Base-by-base conservation (phyloP, 108 stramenopile genomes). In the Hondaea fermentalgiana region DNA sequence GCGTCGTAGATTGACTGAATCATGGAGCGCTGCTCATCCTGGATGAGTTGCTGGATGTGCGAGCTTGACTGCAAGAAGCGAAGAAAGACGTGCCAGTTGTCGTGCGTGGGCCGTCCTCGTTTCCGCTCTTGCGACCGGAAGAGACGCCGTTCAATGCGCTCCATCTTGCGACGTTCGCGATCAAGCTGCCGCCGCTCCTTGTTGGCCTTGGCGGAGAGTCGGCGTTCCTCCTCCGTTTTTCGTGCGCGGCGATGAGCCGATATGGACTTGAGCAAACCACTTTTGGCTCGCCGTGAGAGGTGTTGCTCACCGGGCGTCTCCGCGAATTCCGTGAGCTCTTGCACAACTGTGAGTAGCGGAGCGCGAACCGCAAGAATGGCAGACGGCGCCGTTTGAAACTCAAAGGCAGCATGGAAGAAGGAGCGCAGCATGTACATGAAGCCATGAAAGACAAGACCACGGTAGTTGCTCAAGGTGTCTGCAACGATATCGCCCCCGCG, bases 241-340 rank as follows among this genome's bases (percentile, higher is more conserved):
- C 76, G 45, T 35, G 76, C 76, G n/a, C 76, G 45, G 8, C 76
- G 45, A 23, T 83, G 76, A 12, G 49, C 76, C 17, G 43, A 45
- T 14, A 83, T 53, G 17, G 76, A 83, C 28, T 83, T 83, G 45
- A 83, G 76, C 76, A 83, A 23, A 0, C 49, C 76, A 12, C 49
- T 53, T 12, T 28, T 21, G 51, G 76, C 76, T 6, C 51, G 45
- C 19, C 76, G 76, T 8, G 51, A 43, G 6, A 83, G 23, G 51
- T 83, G 76, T 45, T 83, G 76, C 28, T 83, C 76, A 12, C 49
- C n/a, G 45, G 76, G 76, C 1, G 76, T 83, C 76, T 83, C 76
- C 4, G 76, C 76, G 6, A 83, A 12, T 17, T 6, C 49, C n/a
- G 76, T 28, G 51, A 83, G 49, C 3, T 83, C 51, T 28, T 83